These are phyloP conservation scores for Tephrocybe sp. DNA, from an alignment of 768 basidiomycete genomes.

Conservation along the genomic window DNA sequence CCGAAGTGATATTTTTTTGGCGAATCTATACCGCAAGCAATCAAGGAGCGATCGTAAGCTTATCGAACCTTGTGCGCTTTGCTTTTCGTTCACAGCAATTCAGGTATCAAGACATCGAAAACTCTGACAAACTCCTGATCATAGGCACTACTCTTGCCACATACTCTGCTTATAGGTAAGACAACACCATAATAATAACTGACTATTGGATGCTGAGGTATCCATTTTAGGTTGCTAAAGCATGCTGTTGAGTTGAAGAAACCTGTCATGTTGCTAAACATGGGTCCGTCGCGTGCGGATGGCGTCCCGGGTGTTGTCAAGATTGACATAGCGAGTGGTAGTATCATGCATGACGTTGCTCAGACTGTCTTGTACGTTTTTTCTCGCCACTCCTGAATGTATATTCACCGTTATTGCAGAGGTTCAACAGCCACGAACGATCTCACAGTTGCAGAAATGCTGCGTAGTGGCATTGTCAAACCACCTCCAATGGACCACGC, in stretches of 20 bases:
- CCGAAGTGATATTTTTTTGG: constrained; percentile 87
- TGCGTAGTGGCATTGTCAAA: constrained; percentile 56
- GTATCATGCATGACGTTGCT: constrained; percentile 68
- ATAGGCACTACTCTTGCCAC: constrained; percentile 92
- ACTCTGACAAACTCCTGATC: constrained; percentile 67
- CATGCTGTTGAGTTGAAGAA: constrained; percentile 74
- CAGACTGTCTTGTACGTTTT: constrained; percentile 54
- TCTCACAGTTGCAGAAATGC: constrained; percentile 45
- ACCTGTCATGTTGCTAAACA: constrained; percentile 78
- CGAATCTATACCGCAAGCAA: constrained; percentile 69
- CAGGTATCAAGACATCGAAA: constrained; percentile 59
- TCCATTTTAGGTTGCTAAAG: constrained; percentile 63
- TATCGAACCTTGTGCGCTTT: no score
- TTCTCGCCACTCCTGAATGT: background rate
- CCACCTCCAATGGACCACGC: constrained; percentile 42
- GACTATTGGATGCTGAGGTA: no score
- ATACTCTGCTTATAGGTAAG: constrained; percentile 84
- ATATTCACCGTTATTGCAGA: constrained; percentile 29
- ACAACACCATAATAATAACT: background rate
- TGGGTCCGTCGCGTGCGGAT: constrained; percentile 89
- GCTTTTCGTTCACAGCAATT: background rate
- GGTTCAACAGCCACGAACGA: constrained; percentile 43
- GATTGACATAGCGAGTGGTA: constrained; percentile 72
- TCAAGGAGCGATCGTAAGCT: constrained; percentile 72
- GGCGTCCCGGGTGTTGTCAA: constrained; percentile 65